These are phyloP conservation scores for Gossypium raimondii DNA, from an alignment of 345 rosid species.

Conservation along the genomic window DNA sequence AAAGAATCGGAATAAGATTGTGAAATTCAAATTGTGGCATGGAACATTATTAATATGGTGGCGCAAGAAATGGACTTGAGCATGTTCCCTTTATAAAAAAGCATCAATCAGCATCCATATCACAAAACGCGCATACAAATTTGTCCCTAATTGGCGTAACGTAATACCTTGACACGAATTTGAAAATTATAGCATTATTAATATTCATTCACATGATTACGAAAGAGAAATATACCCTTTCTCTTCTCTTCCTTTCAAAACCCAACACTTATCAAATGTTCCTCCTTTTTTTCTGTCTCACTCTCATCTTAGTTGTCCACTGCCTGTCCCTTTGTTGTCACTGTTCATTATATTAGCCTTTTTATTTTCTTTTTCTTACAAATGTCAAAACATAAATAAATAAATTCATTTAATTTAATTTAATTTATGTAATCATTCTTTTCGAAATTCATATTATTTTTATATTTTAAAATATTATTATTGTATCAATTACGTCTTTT, in stretches of 20 bases:
- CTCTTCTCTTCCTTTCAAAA: background rate
- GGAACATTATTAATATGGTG: background rate
- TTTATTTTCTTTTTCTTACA: background rate
- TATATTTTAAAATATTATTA: too few species aligned
- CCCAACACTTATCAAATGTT: background rate
- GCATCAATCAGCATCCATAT: background rate
- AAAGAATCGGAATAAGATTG: background rate
- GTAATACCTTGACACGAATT: background rate
- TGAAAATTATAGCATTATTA: background rate
- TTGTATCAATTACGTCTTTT: too few species aligned
- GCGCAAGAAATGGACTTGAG: background rate
- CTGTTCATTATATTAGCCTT: background rate
- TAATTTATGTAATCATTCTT: too few species aligned
- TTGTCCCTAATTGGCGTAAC: background rate
- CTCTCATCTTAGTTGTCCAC: background rate
- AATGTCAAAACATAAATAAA: background rate
- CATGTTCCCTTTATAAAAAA: background rate
- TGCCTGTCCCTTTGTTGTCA: background rate
- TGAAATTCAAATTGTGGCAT: background rate
- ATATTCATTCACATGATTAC: background rate
- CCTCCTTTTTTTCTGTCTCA: background rate
- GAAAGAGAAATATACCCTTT: background rate
- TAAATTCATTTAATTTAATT: background rate
- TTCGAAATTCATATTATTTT: too few species aligned
- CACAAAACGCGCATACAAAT: background rate